These are phyloP conservation scores for Macrophomina phaseolina DNA, from an alignment of 2,329 filamentous ascomycete genomes.

Conservation along the genomic window DNA sequence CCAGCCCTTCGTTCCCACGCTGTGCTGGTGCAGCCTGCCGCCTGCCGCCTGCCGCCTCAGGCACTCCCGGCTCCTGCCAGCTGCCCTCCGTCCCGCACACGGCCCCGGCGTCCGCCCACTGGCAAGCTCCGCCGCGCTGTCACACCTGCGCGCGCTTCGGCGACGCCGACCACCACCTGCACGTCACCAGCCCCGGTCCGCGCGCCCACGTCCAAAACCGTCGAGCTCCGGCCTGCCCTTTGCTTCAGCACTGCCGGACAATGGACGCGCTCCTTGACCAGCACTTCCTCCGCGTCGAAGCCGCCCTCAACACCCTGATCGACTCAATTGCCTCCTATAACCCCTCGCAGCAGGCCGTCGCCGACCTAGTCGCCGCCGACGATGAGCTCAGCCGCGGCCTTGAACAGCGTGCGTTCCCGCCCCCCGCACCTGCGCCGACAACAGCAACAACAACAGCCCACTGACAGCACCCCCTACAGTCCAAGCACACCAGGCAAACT, in stretches of 20 bases:
- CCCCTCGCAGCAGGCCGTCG: constrained; percentile 69
- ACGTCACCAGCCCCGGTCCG: neutral
- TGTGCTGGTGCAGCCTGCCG: neutral
- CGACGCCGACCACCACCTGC: constrained; percentile 4
- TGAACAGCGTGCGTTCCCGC: constrained; percentile 60
- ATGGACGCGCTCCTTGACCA: constrained; percentile 52
- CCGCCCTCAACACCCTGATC: constrained; percentile 68
- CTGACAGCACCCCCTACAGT: constrained; percentile 55
- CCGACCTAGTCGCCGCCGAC: constrained; percentile 74
- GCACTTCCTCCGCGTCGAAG: constrained; percentile 54
- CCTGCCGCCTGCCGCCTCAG: constrained; percentile 3
- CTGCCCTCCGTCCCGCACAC: neutral
- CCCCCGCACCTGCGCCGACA: neutral
- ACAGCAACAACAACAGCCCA: neutral
- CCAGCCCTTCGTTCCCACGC: neutral
- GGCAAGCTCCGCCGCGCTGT: neutral
- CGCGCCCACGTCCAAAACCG: neutral
- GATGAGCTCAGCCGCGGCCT: constrained; percentile 69
- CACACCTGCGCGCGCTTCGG: neutral
- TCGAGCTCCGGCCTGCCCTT: constrained; percentile 2
- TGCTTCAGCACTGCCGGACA: constrained; percentile 5
- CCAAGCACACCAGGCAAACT: constrained; percentile 75
- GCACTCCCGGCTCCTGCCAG: neutral
- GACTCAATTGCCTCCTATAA: constrained; percentile 85
- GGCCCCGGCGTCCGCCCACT: neutral